A percentile compares a stretch with the other conserved stretches of the same genome.
These are phyloP conservation scores for Trametopsis cervina DNA, from an alignment of 768 basidiomycete species.

Conservation along the genomic window DNA sequence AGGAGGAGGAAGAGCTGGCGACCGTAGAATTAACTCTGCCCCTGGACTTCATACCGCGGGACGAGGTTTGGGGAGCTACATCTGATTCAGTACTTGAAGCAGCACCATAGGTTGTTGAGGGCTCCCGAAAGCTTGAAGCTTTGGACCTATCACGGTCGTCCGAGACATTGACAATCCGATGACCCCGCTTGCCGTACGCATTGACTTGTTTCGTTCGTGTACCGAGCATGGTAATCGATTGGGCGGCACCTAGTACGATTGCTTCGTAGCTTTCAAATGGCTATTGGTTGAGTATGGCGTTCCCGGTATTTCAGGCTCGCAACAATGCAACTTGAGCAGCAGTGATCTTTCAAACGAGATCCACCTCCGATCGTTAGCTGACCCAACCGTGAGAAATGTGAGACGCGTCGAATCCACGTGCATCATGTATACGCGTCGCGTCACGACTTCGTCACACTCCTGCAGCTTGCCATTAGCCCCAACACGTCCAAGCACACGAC, in stretches of 20 bases:
- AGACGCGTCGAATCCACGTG: conserved; percentile 13
- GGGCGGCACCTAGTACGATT: neutral
- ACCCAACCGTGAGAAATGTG: conserved; percentile 10
- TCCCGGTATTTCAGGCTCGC: no score
- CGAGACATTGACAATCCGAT: conserved; percentile 23
- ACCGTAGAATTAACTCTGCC: neutral
- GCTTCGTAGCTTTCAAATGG: no score
- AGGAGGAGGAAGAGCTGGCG: neutral
- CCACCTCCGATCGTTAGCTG: neutral
- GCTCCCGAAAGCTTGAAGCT: no score
- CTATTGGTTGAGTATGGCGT: no score
- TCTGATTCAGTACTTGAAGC: neutral
- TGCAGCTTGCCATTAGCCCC: no score
- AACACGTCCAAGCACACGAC: no score
- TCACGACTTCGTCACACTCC: neutral
- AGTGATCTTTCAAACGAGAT: no score
- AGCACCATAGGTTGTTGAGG: no score
- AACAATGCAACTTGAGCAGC: conserved; percentile 1
- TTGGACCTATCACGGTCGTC: conserved; percentile 11
- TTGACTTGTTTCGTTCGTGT: conserved; percentile 25
- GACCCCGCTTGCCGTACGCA: conserved; percentile 26
- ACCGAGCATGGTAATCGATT: conserved; percentile 18
- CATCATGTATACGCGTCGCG: conserved; percentile 9
- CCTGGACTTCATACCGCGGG: neutral
- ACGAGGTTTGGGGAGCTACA: neutral